Percentiles rank a stretch among this genome's conserved stretches.
phyloP scores from a whole-genome alignment of 2,329 filamentous ascomycete genomes.

The Fusarium coicis region DNA sequence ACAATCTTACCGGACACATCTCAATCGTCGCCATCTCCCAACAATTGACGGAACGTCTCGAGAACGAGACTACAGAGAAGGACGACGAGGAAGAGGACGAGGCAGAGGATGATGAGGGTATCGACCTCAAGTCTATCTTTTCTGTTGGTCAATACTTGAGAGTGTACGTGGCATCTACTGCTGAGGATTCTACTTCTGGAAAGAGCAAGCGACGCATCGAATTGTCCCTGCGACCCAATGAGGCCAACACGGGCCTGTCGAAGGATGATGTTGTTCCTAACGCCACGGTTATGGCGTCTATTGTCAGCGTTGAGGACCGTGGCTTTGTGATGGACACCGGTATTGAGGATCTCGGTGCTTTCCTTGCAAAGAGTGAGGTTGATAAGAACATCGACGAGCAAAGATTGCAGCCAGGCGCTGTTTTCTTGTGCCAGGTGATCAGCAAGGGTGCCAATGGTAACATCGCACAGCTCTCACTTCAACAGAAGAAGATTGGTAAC shows the following conservation, averaged over 20 bases:
- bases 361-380: constrained; percentile 86
- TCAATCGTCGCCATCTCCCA: constrained; percentile 93
- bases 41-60: constrained; percentile 78
- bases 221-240: constrained; percentile 81
- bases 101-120: constrained; percentile 63
- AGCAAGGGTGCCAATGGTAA: constrained; percentile 81
- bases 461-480: constrained; percentile 85
- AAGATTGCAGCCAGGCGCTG: constrained; percentile 81
- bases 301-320: constrained; percentile 94
- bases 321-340: constrained; percentile 94
- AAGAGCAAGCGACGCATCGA: constrained; percentile 86
- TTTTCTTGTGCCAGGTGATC: constrained; percentile 84
- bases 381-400: constrained; percentile 72
- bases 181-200: constrained; percentile 68
- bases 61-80: constrained; percentile 68
- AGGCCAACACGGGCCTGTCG: constrained; percentile 80
- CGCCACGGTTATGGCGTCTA: constrained; percentile 84
- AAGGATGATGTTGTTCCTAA: constrained; percentile 79
- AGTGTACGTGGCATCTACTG: constrained; percentile 82
- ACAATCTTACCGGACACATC: constrained; percentile 91
- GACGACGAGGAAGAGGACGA: constrained; percentile 67
- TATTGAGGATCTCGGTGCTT: constrained; percentile 78
- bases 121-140: constrained; percentile 82
- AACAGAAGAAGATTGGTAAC: constrained; percentile 75
- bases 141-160: constrained; percentile 87